Base-by-base conservation (phyloP, 2,329 filamentous ascomycete genomes). In the Colletotrichum graminicola region DNA sequence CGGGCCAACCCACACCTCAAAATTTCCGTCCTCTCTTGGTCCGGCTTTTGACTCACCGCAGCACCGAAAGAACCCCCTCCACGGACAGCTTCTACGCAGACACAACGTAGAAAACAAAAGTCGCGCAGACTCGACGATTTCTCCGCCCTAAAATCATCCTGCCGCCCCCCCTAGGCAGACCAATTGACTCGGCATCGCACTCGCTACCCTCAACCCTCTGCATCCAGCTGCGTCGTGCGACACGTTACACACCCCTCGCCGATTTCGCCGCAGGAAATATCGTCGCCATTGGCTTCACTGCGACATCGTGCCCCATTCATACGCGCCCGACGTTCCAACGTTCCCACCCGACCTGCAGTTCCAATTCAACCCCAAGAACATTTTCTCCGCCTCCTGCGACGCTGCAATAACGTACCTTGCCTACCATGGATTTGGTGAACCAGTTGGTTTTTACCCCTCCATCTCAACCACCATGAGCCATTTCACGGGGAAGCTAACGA, bases 361-460 rank as follows among this genome's bases (percentile, higher is more conserved):
- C 51, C 51, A 26, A 67, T 54, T 59, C 62, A 32, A 41, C 26
- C 54, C 39, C 34, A 26, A 32, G 62, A 36, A 12, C 39, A 29
- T 23, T 23, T 39, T 10, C 47, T 29, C 47, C 47, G n/a, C 36
- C 60, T 36, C 26, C 54, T 54, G 45, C 59, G 59, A 29, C 57
- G 36, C 39, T 34, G 54, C 32, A 62, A 29, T 18, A 72, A 39
- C 39, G 59, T 60, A 72, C 52, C 43, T 61, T 66, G 63, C 63
- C 71, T 52, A 64, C 71, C 76, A 88, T 88, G 85, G 86, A 88
- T 84, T 79, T 87, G 73, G 84, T 88, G 71, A 85, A 88, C 79
- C 84, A 84, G 86, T 88, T 75, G 75, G 84, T 84, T 66, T 47
- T 45, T 57, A 63, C 64, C 66, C 67, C 65, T 61, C 60, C 57